Base-by-base conservation (phyloP, 768 basidiomycete species). In the Termitomyces sp. region DNA sequence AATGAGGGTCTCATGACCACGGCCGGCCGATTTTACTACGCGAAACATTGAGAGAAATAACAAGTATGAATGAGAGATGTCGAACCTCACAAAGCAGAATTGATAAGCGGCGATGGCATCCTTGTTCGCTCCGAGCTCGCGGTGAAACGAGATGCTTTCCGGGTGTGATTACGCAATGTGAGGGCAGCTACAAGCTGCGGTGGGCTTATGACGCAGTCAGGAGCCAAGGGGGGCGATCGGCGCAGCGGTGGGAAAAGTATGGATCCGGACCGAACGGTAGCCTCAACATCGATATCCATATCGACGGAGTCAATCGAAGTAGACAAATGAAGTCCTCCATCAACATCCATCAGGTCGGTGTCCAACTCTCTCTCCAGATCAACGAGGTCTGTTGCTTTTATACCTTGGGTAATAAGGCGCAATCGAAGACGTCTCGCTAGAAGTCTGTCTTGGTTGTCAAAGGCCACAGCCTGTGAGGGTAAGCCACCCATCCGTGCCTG, bases 231-330 rank as follows among this genome's bases (percentile, higher is more conserved):
- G 21, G 27, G 34, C 5, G 40, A 44, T 42, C 45, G 44, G 16
- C 51, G 57, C 7, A 51, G 56, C 23, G 56, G 58, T 10, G 55
- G 59, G 46, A 56, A 51, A 23, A 56, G 39, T 21, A 40, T 44
- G 48, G 58, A 39, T 34, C 16, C 47, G 45, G 39, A 39, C 41
- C 44, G 30, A 35, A 48, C 44, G 17, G 53, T 45, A 25, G 32
- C 53, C 55, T 65, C 64, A 23, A 63, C 59, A 49, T 59, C 61
- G 57, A 63, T 52, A 63, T 63, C 64, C 59, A 63, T 63, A 58
- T 63, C 60, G 49, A 52, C 59, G 58, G 62, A 63, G 56, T 52
- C 56, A 40, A 56, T 59, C 56, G 50, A 57, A 48, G 60, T 56
- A 59, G 57, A 34, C 42, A 40, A 16, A 37, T 25, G 43, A 39